Evolutionary conservation across 306 rosid species (phyloP).

Genomic region (Quercus wislizeni): DNA sequence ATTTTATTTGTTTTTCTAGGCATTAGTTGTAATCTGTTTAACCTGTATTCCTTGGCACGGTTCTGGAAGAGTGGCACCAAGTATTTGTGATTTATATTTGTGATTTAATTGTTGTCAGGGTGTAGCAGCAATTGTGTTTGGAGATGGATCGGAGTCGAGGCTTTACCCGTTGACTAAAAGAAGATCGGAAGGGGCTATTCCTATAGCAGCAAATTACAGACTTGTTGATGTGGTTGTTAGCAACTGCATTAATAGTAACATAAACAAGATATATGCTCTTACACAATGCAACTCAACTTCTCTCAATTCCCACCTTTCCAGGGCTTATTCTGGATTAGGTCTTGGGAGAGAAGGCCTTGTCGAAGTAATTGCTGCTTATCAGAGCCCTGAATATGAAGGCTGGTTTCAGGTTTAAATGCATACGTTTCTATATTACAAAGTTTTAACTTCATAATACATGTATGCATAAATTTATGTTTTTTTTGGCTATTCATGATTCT

Average conservation of each 20-base stretch:
- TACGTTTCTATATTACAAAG: not conserved
- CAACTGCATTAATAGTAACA: constrained; percentile 41
- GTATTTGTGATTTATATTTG: not conserved
- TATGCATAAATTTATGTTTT: not conserved
- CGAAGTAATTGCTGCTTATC: constrained; percentile 39
- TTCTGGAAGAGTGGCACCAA: not conserved
- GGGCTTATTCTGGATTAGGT: constrained; percentile 35
- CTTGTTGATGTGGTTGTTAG: constrained; percentile 43
- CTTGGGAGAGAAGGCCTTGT: constrained; percentile 19
- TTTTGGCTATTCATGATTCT: not conserved
- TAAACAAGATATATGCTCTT: constrained; percentile 32
- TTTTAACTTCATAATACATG: not conserved
- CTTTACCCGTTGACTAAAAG: constrained; percentile 44
- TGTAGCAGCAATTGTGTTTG: constrained; percentile 38
- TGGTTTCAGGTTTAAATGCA: constrained; percentile 38
- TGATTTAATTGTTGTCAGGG: constrained; percentile 11
- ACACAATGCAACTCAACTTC: constrained; percentile 46
- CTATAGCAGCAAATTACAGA: constrained; percentile 40
- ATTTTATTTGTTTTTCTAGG: not conserved
- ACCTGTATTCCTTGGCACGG: not conserved
- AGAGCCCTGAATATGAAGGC: constrained; percentile 25
- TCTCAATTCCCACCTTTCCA: constrained; percentile 43
- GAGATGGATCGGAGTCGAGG: constrained; percentile 32
- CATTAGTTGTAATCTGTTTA: not conserved
- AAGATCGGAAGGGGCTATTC: constrained; percentile 42